phyloP scores from a whole-genome alignment of 1,284 basidiomycete genomes.

The Moniliella sp. region DNA sequence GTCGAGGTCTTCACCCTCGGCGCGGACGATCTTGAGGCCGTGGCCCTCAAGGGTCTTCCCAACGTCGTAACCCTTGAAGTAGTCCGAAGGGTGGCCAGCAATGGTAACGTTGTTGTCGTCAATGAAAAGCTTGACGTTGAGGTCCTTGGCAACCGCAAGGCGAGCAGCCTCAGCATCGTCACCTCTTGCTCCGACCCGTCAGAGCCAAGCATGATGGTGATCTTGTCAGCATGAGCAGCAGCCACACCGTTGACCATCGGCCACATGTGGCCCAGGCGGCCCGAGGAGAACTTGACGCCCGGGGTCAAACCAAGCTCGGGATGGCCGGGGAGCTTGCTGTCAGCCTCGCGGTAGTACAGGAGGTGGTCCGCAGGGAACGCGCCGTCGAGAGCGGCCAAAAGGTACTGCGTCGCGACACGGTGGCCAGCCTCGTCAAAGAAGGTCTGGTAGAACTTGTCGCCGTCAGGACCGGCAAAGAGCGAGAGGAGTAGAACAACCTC shows the following conservation, averaged over 20 bases:
- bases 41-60: conserved; percentile 53
- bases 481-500: conserved; percentile 54
- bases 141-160: conserved; percentile 53
- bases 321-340: conserved; percentile 62
- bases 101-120: conserved; percentile 39
- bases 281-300: conserved; percentile 65
- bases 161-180: conserved; percentile 68
- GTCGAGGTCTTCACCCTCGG: conserved; percentile 55
- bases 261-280: conserved; percentile 28
- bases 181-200: conserved; percentile 68
- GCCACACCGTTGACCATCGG: conserved; percentile 53
- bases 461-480: conserved; percentile 45
- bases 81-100: conserved; percentile 49
- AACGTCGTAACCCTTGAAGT: conserved; percentile 54
- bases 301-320: conserved; percentile 64
- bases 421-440: conserved; percentile 44
- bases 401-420: conserved; percentile 64
- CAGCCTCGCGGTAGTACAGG: conserved; percentile 57
- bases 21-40: conserved; percentile 51
- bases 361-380: conserved; percentile 50
- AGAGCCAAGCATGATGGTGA: conserved; percentile 59
- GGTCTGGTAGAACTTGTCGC: conserved; percentile 24
- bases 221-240: conserved; percentile 52
- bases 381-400: conserved; percentile 54
- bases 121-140: conserved; percentile 62